phyloP scores from a whole-genome alignment of 768 basidiomycete species.

The Imleria badia region DNA sequence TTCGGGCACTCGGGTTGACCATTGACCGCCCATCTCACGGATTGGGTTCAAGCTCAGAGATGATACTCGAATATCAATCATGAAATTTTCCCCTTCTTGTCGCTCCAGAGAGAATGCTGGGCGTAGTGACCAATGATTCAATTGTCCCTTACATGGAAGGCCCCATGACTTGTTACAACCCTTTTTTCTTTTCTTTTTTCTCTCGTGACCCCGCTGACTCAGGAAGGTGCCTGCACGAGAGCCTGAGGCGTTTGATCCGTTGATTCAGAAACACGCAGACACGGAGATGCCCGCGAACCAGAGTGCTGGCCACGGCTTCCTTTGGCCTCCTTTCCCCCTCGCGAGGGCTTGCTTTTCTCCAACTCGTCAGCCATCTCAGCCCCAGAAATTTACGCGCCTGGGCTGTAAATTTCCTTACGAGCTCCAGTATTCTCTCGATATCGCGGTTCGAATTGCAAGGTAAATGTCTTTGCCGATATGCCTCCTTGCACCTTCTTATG shows the following conservation, averaged over 20 bases:
- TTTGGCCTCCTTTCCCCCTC: not conserved
- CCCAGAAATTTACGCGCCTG: not conserved
- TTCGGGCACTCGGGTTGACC: not conserved
- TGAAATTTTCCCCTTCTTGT: not conserved
- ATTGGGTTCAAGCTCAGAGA: constrained; percentile 16
- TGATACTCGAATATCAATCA: not conserved
- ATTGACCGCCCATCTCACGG: constrained; percentile 11
- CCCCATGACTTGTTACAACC: not conserved
- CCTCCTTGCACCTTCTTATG: not conserved
- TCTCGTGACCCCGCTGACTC: constrained; percentile 12
- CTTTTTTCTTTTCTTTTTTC: constrained; percentile 1
- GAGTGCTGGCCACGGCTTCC: not conserved
- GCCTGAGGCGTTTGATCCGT: constrained; percentile 4
- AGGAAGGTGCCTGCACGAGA: constrained; percentile 2
- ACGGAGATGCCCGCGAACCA: constrained; percentile 18
- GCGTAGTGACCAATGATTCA: constrained; percentile 3
- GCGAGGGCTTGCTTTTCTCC: not conserved
- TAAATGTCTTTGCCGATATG: not conserved
- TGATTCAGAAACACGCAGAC: constrained; percentile 7
- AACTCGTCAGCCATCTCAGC: constrained; percentile 1
- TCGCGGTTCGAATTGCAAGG: not conserved
- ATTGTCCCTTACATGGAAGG: constrained; percentile 5
- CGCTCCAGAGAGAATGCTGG: constrained; percentile 1
- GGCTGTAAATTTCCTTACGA: too few species aligned
- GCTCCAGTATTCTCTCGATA: too few species aligned